Evolutionary conservation across 768 basidiomycete species (phyloP).

Genomic region (Rhodotorula graminis): DNA sequence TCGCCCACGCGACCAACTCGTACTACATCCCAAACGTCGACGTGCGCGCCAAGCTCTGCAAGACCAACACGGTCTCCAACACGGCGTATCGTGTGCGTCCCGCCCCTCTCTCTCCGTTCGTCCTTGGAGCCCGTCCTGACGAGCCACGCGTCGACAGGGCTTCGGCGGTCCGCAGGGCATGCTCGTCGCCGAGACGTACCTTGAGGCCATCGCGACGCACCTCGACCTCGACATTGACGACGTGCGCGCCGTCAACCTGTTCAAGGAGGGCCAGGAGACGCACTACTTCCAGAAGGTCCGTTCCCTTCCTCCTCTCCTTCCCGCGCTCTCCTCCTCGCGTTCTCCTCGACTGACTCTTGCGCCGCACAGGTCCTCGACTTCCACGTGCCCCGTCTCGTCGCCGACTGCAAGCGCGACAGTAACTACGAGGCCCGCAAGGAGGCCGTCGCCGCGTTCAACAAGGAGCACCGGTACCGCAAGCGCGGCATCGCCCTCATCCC

Average conservation of each 20-base stretch:
- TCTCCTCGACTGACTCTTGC: too few species aligned
- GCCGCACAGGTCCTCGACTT: conserved; percentile 30
- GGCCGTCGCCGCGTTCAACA: conserved; percentile 40
- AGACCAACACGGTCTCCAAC: conserved; percentile 43
- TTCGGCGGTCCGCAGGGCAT: conserved; percentile 42
- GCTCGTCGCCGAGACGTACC: conserved; percentile 38
- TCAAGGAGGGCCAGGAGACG: conserved; percentile 37
- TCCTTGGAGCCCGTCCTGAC: neutral
- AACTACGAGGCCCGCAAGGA: conserved; percentile 33
- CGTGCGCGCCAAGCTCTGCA: conserved; percentile 37
- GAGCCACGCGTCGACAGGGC: neutral
- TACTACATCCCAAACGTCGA: conserved; percentile 40
- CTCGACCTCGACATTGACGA: conserved; percentile 39
- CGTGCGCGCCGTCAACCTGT: conserved; percentile 40
- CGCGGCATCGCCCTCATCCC: conserved; percentile 39
- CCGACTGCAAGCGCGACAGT: conserved; percentile 27
- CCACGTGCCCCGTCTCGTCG: conserved; percentile 40
- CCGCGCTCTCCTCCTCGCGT: too few species aligned
- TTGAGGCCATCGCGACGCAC: conserved; percentile 39
- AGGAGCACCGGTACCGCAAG: conserved; percentile 41
- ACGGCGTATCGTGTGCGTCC: conserved; percentile 29
- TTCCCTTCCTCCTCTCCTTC: too few species aligned
- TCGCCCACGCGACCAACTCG: conserved; percentile 39
- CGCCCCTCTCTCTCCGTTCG: neutral
- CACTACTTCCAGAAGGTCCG: conserved; percentile 38